Conservation (phyloP, 2,329 filamentous ascomycete species). For the Fusarium sp. region DNA sequence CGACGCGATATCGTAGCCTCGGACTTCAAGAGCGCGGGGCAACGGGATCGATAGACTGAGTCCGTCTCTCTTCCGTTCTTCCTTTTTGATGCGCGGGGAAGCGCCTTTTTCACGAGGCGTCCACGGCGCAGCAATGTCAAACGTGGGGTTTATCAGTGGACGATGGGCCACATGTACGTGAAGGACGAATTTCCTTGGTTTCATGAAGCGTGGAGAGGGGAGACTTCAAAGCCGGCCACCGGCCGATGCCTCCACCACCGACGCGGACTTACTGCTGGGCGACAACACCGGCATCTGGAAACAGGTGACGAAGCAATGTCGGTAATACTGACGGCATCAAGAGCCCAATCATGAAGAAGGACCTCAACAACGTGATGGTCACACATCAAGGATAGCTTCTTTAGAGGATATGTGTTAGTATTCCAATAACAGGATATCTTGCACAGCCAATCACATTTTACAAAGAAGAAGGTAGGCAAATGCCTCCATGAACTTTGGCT, state of each 20-base stretch:
- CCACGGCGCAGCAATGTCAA: conserved; percentile 44
- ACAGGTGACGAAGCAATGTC: conserved; percentile 28
- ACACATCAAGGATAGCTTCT: conserved; percentile 24
- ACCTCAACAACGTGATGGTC: conserved; percentile 43
- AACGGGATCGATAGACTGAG: conserved; percentile 42
- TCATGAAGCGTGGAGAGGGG: conserved; percentile 33
- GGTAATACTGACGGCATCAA: conserved; percentile 36
- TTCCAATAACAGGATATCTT: conserved; percentile 24
- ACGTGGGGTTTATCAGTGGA: conserved; percentile 48
- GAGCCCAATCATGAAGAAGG: conserved; percentile 43
- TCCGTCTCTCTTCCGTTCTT: conserved; percentile 34
- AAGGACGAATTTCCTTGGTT: conserved; percentile 33
- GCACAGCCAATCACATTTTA: conserved; percentile 22
- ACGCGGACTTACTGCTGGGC: conserved; percentile 31
- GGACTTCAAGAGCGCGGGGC: conserved; percentile 43
- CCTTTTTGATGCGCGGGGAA: conserved; percentile 36
- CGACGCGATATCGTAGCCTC: conserved; percentile 40
- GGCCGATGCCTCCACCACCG: conserved; percentile 32
- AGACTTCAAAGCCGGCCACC: conserved; percentile 30
- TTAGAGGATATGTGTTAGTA: conserved; percentile 22
- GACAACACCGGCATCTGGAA: conserved; percentile 30
- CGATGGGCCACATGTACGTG: conserved; percentile 39
- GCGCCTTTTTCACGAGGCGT: conserved; percentile 33
- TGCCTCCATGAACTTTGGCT: conserved; percentile 24
- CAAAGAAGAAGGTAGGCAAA: conserved; percentile 37